Percentiles rank a stretch among this genome's conserved stretches.
phyloP scores from a whole-genome alignment of 805 yeast species.

The Lipomyces mesembrius region DNA sequence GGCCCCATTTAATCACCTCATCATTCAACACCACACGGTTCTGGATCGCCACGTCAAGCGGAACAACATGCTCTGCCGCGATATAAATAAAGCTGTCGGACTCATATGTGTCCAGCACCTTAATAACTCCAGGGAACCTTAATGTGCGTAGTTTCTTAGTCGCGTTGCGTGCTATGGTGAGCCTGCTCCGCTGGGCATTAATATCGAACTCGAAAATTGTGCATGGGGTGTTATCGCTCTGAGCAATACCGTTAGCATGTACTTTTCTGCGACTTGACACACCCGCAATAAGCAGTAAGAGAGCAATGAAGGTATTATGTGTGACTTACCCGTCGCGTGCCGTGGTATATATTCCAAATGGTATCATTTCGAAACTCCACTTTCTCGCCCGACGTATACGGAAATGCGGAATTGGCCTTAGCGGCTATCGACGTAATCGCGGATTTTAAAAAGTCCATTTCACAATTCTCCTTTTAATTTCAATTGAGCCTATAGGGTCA shows the following conservation, averaged over 20 bases:
- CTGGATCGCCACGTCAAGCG: conserved; percentile 52
- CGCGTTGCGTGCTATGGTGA: conserved; percentile 53
- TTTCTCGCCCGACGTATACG: conserved; percentile 42
- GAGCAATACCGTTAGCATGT: neutral
- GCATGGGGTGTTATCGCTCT: conserved; percentile 57
- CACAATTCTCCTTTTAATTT: neutral
- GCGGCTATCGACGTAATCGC: conserved; percentile 39
- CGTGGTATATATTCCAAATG: conserved; percentile 70
- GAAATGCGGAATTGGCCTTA: conserved; percentile 41
- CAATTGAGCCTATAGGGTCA: no score
- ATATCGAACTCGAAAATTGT: conserved; percentile 70
- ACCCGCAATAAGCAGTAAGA: neutral
- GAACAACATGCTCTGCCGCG: conserved; percentile 68
- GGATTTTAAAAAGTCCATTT: conserved; percentile 44
- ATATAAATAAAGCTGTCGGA: conserved; percentile 61
- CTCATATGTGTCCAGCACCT: conserved; percentile 66
- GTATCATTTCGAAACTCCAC: conserved; percentile 42
- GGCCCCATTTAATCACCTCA: conserved; percentile 57
- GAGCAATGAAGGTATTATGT: conserved; percentile 34
- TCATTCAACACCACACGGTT: conserved; percentile 38
- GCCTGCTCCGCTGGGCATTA: conserved; percentile 44
- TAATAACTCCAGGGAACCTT: conserved; percentile 71
- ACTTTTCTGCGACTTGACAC: neutral
- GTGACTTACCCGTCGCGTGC: conserved; percentile 50
- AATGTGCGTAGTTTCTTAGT: conserved; percentile 57